A percentile compares a stretch with the other conserved stretches of the same genome.
phyloP scores from a whole-genome alignment of 2,329 filamentous ascomycete species.

The Aspergillus puulaauensis region DNA sequence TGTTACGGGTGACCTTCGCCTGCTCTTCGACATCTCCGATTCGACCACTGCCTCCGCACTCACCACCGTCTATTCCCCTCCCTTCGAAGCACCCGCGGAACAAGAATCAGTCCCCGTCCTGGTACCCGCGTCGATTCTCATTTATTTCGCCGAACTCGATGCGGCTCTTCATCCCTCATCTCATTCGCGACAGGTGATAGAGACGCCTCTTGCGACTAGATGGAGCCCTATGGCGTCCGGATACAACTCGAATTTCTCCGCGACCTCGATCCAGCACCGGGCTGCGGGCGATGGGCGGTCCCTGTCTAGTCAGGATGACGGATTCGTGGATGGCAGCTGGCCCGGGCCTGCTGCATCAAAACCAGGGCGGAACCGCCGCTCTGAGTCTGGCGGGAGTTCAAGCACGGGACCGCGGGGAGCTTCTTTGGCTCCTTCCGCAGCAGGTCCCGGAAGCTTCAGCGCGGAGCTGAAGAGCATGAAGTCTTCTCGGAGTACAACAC shows the following conservation, averaged over 20 bases:
- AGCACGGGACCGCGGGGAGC: slow-evolving; percentile 65
- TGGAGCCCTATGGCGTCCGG: slow-evolving; percentile 48
- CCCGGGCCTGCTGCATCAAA: slow-evolving; percentile 31
- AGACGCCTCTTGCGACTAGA: slow-evolving; percentile 36
- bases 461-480: slow-evolving; percentile 74
- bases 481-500: slow-evolving; percentile 62
- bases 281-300: slow-evolving; percentile 37
- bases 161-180: slow-evolving; percentile 25
- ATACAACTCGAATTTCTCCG: slow-evolving; percentile 43
- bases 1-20: slow-evolving; percentile 11
- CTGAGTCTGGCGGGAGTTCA: slow-evolving; percentile 57
- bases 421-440: slow-evolving; percentile 69
- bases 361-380: slow-evolving; percentile 45
- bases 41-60: slow-evolving; percentile 10
- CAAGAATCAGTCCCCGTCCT: not conserved
- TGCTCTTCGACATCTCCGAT: slow-evolving; percentile 2
- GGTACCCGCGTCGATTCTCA: not conserved
- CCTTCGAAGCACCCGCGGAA: slow-evolving; percentile 15
- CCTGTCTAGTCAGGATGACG: slow-evolving; percentile 40
- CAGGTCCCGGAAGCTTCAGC: slow-evolving; percentile 81
- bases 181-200: slow-evolving; percentile 36
- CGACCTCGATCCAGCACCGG: slow-evolving; percentile 42
- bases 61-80: slow-evolving; percentile 14
- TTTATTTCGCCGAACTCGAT: slow-evolving; percentile 25
- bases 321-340: slow-evolving; percentile 40